Percentiles rank a stretch among this genome's conserved stretches.
phyloP scores from a whole-genome alignment of 2,329 filamentous ascomycete species.

The Gremmenia infestans region DNA sequence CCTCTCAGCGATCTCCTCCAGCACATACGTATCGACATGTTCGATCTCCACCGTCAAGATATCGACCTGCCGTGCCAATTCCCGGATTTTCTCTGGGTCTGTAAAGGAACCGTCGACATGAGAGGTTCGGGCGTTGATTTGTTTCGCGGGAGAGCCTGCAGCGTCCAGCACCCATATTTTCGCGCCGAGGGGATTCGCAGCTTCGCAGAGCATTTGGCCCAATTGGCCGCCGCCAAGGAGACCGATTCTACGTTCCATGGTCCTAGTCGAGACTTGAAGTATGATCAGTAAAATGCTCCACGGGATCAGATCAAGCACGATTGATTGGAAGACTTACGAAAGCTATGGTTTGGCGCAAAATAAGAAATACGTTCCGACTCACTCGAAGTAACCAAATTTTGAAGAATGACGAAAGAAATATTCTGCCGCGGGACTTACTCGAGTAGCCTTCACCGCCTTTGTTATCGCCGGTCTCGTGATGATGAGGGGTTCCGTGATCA shows the following conservation, averaged over 20 bases:
- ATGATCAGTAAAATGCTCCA: too few relatives aligned
- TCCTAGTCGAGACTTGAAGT: not conserved
- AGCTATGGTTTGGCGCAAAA: too few relatives aligned
- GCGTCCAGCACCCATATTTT: slow-evolving; percentile 78
- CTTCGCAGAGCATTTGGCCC: slow-evolving; percentile 89
- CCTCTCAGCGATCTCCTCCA: slow-evolving; percentile 71
- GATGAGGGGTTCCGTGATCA: too few relatives aligned
- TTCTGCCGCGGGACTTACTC: too few relatives aligned
- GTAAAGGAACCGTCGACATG: slow-evolving; percentile 88
- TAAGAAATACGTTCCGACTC: too few relatives aligned
- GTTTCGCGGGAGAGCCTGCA: slow-evolving; percentile 73
- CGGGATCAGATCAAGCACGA: too few relatives aligned
- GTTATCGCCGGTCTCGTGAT: too few relatives aligned
- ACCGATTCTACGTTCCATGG: slow-evolving; percentile 34
- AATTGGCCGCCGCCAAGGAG: slow-evolving; percentile 66
- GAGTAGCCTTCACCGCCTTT: too few relatives aligned
- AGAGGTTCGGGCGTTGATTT: slow-evolving; percentile 68
- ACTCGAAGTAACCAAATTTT: too few relatives aligned
- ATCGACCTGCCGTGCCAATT: slow-evolving; percentile 72
- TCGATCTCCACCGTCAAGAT: slow-evolving; percentile 92
- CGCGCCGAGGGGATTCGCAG: slow-evolving; percentile 71
- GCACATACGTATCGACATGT: slow-evolving; percentile 84
- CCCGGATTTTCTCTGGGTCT: slow-evolving; percentile 69
- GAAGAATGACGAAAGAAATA: too few relatives aligned
- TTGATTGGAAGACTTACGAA: too few relatives aligned